A percentile compares a stretch with the other conserved stretches of the same genome.
phyloP scores from a whole-genome alignment of 495 filamentous ascomycete genomes.

The Aspergillus sclerotiicarbonarius region DNA sequence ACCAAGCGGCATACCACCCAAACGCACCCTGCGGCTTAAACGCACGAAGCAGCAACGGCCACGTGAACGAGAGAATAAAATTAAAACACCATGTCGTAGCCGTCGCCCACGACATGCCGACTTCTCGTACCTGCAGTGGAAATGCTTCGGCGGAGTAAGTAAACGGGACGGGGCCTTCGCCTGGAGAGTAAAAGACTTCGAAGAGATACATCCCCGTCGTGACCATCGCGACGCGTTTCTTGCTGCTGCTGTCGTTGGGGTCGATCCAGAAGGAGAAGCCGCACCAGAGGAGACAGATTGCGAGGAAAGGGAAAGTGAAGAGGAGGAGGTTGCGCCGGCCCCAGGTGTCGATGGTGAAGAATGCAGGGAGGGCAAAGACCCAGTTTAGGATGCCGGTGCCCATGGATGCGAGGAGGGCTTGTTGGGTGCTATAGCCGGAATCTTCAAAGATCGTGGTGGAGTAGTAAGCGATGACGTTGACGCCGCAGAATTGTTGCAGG shows the following conservation, averaged over 20 bases:
- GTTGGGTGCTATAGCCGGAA: conserved; percentile 42
- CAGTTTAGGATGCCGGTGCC: conserved; percentile 67
- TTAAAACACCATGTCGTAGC: conserved; percentile 53
- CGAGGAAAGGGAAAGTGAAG: conserved; percentile 63
- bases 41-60: conserved; percentile 46
- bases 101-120: conserved; percentile 66
- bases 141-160: conserved; percentile 60
- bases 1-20: conserved; percentile 62
- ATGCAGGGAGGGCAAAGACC: conserved; percentile 63
- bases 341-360: conserved; percentile 68
- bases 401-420: conserved; percentile 55
- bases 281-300: conserved; percentile 54
- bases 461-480: conserved; percentile 55
- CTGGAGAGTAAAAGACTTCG: conserved; percentile 53
- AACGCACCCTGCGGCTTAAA: conserved; percentile 58
- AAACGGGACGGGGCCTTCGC: conserved; percentile 57
- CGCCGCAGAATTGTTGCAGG: conserved; percentile 52
- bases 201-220: conserved; percentile 53
- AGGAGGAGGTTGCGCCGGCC: conserved; percentile 62
- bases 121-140: conserved; percentile 59
- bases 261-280: conserved; percentile 60
- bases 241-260: conserved; percentile 22
- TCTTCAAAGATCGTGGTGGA: conserved; percentile 56
- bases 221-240: conserved; percentile 44
- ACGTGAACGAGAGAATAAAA: conserved; percentile 58